These are phyloP conservation scores for Cryphonectria carpinicola DNA, from an alignment of 2,329 filamentous ascomycete species.

Conservation along the genomic window DNA sequence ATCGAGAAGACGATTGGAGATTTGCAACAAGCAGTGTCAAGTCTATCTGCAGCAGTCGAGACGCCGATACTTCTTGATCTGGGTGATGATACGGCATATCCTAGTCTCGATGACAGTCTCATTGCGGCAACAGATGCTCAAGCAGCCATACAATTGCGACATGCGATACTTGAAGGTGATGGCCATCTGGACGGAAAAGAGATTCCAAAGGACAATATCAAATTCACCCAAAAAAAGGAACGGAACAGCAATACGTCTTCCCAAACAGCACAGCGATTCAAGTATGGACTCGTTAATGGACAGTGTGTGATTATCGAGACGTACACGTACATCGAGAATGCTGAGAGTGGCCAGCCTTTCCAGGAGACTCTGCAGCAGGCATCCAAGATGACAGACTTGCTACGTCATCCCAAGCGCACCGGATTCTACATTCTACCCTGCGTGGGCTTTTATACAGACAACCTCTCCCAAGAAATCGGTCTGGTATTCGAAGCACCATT, in stretches of 20 bases:
- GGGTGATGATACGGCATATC: background rate
- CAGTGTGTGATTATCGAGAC: background rate
- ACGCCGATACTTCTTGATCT: background rate
- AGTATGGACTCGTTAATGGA: background rate
- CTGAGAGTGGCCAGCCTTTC: background rate
- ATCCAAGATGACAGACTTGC: background rate
- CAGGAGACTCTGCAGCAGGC: background rate
- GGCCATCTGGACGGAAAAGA: background rate
- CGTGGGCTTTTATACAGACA: slow-evolving; percentile 2
- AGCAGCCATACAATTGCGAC: background rate
- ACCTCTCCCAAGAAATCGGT: background rate
- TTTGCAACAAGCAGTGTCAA: background rate
- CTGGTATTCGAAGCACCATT: background rate
- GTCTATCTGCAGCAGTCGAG: background rate
- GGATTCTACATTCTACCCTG: background rate
- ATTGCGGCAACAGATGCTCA: background rate
- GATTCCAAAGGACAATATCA: background rate
- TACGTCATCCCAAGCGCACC: background rate
- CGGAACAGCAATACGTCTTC: background rate
- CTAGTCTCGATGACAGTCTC: background rate
- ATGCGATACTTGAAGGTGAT: background rate
- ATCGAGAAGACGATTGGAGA: background rate
- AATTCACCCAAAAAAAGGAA: background rate
- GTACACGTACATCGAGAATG: background rate
- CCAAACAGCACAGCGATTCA: background rate